These are phyloP conservation scores for Cordia subcordata DNA, from an alignment of 257 asterid species.

Conservation along the genomic window DNA sequence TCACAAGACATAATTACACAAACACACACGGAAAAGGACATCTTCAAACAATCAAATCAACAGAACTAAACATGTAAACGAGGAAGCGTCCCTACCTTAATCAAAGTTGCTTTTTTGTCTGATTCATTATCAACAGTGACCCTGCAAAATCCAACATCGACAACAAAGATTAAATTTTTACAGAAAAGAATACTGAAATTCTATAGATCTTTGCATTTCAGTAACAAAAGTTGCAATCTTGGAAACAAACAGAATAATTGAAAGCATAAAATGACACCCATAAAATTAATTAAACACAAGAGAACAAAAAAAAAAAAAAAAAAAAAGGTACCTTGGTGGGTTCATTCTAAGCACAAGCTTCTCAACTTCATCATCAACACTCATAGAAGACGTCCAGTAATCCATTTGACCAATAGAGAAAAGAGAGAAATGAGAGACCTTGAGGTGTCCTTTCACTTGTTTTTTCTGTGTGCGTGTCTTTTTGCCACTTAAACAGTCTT, in stretches of 20 bases:
- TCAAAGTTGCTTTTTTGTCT: slow-evolving; percentile 44
- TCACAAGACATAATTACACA: not conserved
- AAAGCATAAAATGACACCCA: not conserved
- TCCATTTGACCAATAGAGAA: slow-evolving; percentile 36
- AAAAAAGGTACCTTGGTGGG: slow-evolving; percentile 61
- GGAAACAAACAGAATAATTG: not conserved
- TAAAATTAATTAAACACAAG: too few relatives aligned
- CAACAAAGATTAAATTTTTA: slow-evolving; percentile 3
- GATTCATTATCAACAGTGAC: slow-evolving; percentile 47
- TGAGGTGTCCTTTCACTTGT: not conserved
- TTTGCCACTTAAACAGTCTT: not conserved
- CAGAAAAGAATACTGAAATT: not conserved
- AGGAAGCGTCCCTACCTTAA: slow-evolving; percentile 31
- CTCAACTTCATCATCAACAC: slow-evolving; percentile 68
- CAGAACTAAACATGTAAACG: not conserved
- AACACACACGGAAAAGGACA: not conserved
- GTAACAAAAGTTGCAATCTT: not conserved
- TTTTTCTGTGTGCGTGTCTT: not conserved
- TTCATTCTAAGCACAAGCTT: slow-evolving; percentile 74
- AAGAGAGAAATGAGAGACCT: not conserved
- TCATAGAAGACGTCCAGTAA: slow-evolving; percentile 50
- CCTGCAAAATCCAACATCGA: slow-evolving; percentile 21
- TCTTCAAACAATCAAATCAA: slow-evolving; percentile 1
- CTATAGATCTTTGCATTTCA: not conserved
- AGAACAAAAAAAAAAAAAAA: slow-evolving; percentile 2